Conservation (phyloP, 306 rosid genomes). For the Cucurbita maxima region DNA sequence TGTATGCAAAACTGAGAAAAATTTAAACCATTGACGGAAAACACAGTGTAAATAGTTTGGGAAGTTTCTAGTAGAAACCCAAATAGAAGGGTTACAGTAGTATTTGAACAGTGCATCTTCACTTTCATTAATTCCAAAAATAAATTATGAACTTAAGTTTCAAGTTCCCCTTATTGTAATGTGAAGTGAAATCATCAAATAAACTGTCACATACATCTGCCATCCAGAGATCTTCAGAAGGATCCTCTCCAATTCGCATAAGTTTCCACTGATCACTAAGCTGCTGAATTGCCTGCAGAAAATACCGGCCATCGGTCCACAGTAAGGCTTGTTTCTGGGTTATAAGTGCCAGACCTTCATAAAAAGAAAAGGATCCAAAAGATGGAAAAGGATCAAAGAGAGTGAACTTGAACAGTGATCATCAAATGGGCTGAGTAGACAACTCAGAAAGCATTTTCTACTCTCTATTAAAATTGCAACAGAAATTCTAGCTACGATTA, state of each 20-base stretch:
- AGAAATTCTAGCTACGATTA: not conserved
- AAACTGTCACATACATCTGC: conserved; percentile 53
- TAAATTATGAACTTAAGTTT: not conserved
- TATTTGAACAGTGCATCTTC: not conserved
- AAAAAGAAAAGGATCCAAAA: not conserved
- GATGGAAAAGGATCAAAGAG: not conserved
- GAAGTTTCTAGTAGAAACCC: not conserved
- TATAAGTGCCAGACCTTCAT: conserved; percentile 70
- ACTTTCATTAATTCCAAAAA: not conserved
- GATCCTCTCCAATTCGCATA: conserved; percentile 97
- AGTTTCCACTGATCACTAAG: conserved; percentile 81
- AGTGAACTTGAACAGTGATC: not conserved
- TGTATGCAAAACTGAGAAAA: not conserved
- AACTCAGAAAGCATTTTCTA: not conserved
- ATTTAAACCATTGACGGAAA: not conserved
- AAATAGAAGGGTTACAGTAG: not conserved
- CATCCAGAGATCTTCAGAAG: conserved; percentile 79
- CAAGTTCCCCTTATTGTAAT: not conserved
- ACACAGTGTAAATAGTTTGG: not conserved
- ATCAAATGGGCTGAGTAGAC: not conserved
- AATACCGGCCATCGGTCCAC: conserved; percentile 97
- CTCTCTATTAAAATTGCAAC: too few species aligned
- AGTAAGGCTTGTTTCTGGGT: conserved; percentile 59
- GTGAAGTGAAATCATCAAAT: not conserved
- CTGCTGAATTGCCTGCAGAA: conserved; percentile 78